Evolutionary conservation across 139 green algal genomes (phyloP).

Genomic region (Tetradesmus obliquus): DNA sequence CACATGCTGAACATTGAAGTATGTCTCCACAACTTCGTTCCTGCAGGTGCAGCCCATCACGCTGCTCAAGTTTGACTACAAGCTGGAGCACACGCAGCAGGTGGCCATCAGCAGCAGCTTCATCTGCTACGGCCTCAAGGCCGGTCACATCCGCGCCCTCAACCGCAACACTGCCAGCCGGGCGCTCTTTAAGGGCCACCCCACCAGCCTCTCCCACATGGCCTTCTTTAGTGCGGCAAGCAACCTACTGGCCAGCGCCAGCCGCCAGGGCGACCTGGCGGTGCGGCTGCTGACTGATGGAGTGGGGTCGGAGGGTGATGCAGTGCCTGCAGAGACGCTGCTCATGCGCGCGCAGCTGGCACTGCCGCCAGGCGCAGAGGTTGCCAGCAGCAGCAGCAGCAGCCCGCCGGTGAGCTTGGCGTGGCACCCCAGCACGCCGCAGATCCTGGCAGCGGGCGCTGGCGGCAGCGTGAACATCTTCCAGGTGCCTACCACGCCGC

Average conservation of each 20-base stretch:
- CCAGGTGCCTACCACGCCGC: conserved; percentile 39
- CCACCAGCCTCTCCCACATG: conserved; percentile 66
- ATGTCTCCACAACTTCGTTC: neutral
- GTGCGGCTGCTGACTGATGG: conserved; percentile 65
- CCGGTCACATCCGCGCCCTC: conserved; percentile 83
- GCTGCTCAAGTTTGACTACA: conserved; percentile 65
- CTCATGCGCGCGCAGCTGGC: conserved; percentile 40
- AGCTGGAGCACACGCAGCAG: conserved; percentile 49
- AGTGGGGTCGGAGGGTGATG: conserved; percentile 42
- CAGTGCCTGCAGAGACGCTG: conserved; percentile 36
- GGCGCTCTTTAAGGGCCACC: conserved; percentile 81
- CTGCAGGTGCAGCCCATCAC: conserved; percentile 74
- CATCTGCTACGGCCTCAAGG: conserved; percentile 86
- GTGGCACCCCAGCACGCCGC: conserved; percentile 63
- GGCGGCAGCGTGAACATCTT: conserved; percentile 53
- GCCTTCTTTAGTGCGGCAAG: conserved; percentile 47
- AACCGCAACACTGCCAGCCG: conserved; percentile 61
- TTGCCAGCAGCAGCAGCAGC: neutral
- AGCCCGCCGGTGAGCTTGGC: conserved; percentile 34
- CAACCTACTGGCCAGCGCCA: conserved; percentile 64
- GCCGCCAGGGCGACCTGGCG: conserved; percentile 55
- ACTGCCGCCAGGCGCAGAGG: neutral
- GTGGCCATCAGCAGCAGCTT: conserved; percentile 76
- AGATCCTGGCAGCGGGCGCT: conserved; percentile 62
- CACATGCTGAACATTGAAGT: neutral